Evolutionary conservation across 331 rosid species (phyloP).

Genomic region (Arachis monticola): DNA sequence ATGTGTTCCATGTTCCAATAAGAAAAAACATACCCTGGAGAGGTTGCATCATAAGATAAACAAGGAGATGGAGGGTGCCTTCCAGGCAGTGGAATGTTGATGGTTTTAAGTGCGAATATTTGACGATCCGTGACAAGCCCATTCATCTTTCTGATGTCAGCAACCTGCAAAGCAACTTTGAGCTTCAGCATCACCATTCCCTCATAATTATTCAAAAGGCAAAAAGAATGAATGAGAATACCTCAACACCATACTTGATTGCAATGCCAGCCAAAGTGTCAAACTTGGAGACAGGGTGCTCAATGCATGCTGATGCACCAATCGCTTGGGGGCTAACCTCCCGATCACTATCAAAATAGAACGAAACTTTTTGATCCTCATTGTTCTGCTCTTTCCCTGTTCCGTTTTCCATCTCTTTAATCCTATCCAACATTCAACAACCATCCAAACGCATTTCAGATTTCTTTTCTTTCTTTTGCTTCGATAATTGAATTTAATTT

Average conservation of each 20-base stretch:
- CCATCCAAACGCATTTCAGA: slow-evolving; percentile 25
- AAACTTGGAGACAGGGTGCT: slow-evolving; percentile 71
- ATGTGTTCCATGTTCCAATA: no score
- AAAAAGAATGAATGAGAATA: background rate
- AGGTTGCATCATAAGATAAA: slow-evolving; percentile 56
- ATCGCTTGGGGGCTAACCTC: slow-evolving; percentile 16
- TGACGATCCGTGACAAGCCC: slow-evolving; percentile 84
- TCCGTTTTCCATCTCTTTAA: slow-evolving; percentile 51
- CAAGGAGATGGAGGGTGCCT: slow-evolving; percentile 85
- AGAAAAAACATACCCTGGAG: slow-evolving; percentile 52
- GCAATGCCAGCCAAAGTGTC: slow-evolving; percentile 92
- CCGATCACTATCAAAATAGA: slow-evolving; percentile 32
- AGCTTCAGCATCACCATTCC: no score
- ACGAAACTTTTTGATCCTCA: slow-evolving; percentile 33
- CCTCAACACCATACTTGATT: slow-evolving; percentile 91
- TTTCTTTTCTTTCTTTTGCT: background rate
- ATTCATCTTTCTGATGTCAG: slow-evolving; percentile 78
- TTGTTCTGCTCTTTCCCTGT: slow-evolving; percentile 43
- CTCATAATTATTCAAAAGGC: slow-evolving; percentile 2
- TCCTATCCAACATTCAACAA: slow-evolving; percentile 34
- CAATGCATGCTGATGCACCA: slow-evolving; percentile 42
- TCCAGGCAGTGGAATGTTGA: slow-evolving; percentile 87
- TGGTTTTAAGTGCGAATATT: slow-evolving; percentile 82
- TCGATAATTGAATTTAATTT: background rate
- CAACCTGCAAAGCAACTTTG: slow-evolving; percentile 50